phyloP scores from a whole-genome alignment of 306 rosid genomes.

The Prunus salicina region DNA sequence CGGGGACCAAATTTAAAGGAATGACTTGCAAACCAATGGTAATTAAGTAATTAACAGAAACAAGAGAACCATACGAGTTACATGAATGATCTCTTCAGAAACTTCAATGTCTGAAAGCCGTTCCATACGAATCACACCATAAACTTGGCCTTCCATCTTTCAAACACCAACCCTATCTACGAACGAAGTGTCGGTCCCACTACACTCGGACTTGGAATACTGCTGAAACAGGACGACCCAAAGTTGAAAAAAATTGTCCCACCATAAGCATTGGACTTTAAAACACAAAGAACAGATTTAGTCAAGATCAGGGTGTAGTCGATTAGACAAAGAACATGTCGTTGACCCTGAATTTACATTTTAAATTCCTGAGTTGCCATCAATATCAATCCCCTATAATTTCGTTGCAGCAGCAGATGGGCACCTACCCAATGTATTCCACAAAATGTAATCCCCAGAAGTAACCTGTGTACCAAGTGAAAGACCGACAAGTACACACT shows the following conservation, averaged over 20 bases:
- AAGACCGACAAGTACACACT: background rate
- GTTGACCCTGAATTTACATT: conserved; percentile 10
- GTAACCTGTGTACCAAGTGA: conserved; percentile 45
- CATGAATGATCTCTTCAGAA: background rate
- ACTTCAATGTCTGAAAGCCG: background rate
- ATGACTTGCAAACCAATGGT: background rate
- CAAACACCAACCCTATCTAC: background rate
- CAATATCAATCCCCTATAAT: conserved; percentile 20
- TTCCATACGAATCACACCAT: background rate
- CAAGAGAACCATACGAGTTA: background rate
- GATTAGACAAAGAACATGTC: conserved; percentile 11
- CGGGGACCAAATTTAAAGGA: background rate
- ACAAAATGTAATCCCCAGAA: conserved; percentile 82
- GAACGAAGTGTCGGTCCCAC: background rate
- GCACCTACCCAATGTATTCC: conserved; percentile 92
- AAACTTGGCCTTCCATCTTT: background rate
- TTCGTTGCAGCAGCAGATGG: conserved; percentile 54
- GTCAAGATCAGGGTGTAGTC: conserved; percentile 2
- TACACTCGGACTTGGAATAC: too few relatives aligned
- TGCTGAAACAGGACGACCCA: background rate
- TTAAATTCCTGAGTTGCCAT: conserved; percentile 16
- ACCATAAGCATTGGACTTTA: background rate
- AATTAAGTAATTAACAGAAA: background rate
- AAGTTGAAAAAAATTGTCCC: background rate
- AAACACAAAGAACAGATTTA: background rate